A percentile compares a stretch with the other conserved stretches of the same genome.
phyloP scores from a whole-genome alignment of 1,284 basidiomycete species.

The Cerrena zonata region DNA sequence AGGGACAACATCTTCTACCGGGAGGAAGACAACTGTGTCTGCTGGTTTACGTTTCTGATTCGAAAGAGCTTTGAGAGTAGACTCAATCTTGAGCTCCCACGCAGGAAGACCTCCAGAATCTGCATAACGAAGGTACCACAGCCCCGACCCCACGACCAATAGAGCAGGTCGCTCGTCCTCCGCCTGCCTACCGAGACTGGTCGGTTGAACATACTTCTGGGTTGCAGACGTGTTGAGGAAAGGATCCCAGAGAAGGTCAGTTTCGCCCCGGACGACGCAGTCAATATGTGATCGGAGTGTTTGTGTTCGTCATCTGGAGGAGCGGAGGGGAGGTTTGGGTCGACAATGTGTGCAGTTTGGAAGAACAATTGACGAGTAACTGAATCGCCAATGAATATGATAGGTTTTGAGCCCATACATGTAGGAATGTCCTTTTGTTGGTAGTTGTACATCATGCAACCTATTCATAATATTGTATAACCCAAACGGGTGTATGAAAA shows the following conservation, averaged over 20 bases:
- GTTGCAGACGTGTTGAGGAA: slow-evolving; percentile 70
- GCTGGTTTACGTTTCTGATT: slow-evolving; percentile 40
- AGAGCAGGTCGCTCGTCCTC: slow-evolving; percentile 43
- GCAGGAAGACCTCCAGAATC: slow-evolving; percentile 61
- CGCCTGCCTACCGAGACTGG: background rate
- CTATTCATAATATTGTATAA: slow-evolving; percentile 33
- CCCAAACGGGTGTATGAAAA: background rate
- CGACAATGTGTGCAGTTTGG: slow-evolving; percentile 57
- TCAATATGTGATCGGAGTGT: slow-evolving; percentile 57
- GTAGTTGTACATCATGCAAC: slow-evolving; percentile 72
- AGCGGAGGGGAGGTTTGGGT: slow-evolving; percentile 48
- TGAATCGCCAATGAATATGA: slow-evolving; percentile 84
- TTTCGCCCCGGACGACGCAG: slow-evolving; percentile 36
- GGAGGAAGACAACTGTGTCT: slow-evolving; percentile 70
- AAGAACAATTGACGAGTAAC: slow-evolving; percentile 77
- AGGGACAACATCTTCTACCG: slow-evolving; percentile 61
- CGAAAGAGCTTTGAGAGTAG: slow-evolving; percentile 48
- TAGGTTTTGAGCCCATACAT: slow-evolving; percentile 49
- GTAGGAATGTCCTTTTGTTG: slow-evolving; percentile 43
- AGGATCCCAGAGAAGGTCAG: slow-evolving; percentile 76
- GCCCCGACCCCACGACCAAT: slow-evolving; percentile 75
- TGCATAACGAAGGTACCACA: slow-evolving; percentile 81
- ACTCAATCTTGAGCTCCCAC: slow-evolving; percentile 72
- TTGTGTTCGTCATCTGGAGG: slow-evolving; percentile 56
- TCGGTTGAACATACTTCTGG: slow-evolving; percentile 29